Evolutionary conservation across 2,329 filamentous ascomycete genomes (phyloP), one percentile per base, ranked within the genome.

Genomic region (Chaetomium globosum): DNA sequence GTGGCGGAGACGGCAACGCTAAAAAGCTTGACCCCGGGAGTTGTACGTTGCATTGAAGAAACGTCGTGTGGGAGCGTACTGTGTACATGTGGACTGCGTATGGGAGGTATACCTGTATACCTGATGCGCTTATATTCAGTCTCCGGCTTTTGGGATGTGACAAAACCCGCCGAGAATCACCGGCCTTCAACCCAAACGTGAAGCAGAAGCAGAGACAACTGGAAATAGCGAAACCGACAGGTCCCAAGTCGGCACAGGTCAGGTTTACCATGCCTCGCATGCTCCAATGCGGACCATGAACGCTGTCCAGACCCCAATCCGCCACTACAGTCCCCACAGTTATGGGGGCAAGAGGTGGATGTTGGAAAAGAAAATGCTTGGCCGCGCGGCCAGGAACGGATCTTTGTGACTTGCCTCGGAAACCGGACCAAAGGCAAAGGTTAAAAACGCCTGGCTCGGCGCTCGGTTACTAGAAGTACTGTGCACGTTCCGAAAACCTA

Each of bases 1-100:
- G 31, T 9, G 3, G n/a, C 23, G 55, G 36, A 36, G 48, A 64
- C 31, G 55, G 55, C 48, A 39, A 30, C 60, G 7, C 30, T 57
- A 59, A 63, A 63, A 63, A 63, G 61, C 61, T 63, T 63, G 23
- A 62, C 16, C 16, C n/a, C 52, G 52, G 52, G 10, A 54, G 28
- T 54, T 36, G 30, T 13, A 21, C 48, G 4, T 51, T 26, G 16
- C 28, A 33, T 33, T 30, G 6, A 54, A 7, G 13, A 9, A 36
- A 36, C 33, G 33, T 36, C 33, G 33, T 12, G 9, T 9, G 9
- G 33, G n/a, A n/a, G n/a, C 12, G 3, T 36, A 36, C 33, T 36
- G 8, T 36, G 9, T 31, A 8, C 31, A 3, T 10, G 9, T 26
- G 31, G 3, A 31, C 31, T 31, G 33, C 4, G 23, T 16, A n/a